phyloP scores from a whole-genome alignment of 768 basidiomycete genomes.

The Kondoa subrosea region DNA sequence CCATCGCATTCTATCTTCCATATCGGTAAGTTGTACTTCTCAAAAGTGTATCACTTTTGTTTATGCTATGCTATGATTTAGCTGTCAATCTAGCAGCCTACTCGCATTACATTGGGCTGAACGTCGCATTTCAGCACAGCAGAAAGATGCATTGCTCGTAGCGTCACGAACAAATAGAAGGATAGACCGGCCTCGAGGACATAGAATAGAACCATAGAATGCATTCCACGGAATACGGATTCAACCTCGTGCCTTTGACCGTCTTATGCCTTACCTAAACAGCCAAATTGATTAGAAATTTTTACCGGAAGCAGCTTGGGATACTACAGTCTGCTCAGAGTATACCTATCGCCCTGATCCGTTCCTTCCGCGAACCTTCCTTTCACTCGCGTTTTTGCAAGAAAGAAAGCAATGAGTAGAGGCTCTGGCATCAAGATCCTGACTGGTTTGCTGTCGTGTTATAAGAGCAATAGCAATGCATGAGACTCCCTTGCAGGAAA shows the following conservation, averaged over 20 bases:
- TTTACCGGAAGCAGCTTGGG: no score
- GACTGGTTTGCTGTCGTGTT: background rate
- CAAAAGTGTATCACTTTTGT: slow-evolving; percentile 47
- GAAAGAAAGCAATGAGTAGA: background rate
- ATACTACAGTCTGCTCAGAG: no score
- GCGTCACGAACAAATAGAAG: no score
- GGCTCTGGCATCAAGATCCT: background rate
- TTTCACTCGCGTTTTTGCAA: background rate
- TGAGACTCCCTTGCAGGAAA: slow-evolving; percentile 46
- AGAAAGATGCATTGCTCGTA: background rate
- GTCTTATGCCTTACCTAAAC: no score
- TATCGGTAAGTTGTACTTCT: slow-evolving; percentile 55
- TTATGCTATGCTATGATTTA: slow-evolving; percentile 44
- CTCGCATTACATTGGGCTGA: background rate
- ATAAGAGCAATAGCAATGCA: slow-evolving; percentile 1
- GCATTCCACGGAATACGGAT: no score
- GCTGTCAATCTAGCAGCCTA: slow-evolving; percentile 38
- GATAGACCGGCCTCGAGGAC: no score
- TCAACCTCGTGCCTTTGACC: no score
- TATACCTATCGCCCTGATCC: no score
- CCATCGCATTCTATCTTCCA: slow-evolving; percentile 74
- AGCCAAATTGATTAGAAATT: no score
- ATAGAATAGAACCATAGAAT: no score
- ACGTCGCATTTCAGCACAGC: background rate
- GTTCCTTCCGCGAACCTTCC: no score